Base-by-base conservation (phyloP, 805 yeast genomes). In the Metschnikowia peoriensis region DNA sequence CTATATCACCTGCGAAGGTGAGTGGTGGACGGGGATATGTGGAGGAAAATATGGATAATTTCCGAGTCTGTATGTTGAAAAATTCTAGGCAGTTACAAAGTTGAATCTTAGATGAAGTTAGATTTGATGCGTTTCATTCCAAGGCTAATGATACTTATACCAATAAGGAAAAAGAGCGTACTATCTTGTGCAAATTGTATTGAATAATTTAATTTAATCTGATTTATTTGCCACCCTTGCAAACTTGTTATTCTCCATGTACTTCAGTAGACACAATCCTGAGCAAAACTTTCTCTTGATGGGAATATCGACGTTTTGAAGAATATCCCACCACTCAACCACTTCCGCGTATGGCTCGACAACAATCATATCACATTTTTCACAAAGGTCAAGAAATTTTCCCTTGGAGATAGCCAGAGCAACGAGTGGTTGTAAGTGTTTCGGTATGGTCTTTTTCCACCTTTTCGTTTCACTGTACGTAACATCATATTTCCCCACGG, bases 241-340 rank as follows among this genome's bases (percentile, higher is more conserved):
- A 28, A 29, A 40, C 42, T 46, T 22, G 22, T 48, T 38, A 10
- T 32, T 39, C 10, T 29, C 7, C 51, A 57, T 50, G 60, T 71
- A 74, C 40, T 53, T 61, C 38, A 50, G 43, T 8, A 65, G 67
- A 65, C 88, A 84, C 27, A 67, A 61, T 1, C 80, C 82, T 53
- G 80, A 72, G 57, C 88, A 84, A 56, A 84, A 84, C 53, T 77
- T 77, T 39, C 80, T 67, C 59, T 78, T 76, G 28, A 84, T 71
- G 0, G 89, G 88, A 4, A 83, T 66, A 37, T 71, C 63, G 38
- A 66, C 71, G 51, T 83, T 78, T 38, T 72, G 76, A 46, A 78
- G 71, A 44, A 82, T 71, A 58, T 84, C 84, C 88, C 89, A 84
- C 88, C 88, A 84, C 61, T 84, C 88, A 54, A 78, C 62, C 1